phyloP scores from a whole-genome alignment of 306 rosid species.

The Pyrus bretschneideri region DNA sequence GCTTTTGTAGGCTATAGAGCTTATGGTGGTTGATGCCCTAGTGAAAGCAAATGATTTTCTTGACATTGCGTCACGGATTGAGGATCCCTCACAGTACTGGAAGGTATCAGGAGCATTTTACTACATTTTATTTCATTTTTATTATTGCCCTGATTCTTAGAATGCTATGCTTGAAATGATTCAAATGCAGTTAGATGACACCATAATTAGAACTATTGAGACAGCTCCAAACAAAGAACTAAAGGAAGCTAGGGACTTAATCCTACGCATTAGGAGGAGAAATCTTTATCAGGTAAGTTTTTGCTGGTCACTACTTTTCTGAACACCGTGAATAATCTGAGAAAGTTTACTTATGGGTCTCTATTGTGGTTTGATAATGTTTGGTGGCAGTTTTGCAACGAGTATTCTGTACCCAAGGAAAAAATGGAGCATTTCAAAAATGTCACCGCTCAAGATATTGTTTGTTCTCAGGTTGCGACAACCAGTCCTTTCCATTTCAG shows the following conservation, averaged over 20 bases:
- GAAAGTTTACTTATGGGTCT: neutral
- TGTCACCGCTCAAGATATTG: conserved; percentile 85
- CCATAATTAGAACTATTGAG: conserved; percentile 78
- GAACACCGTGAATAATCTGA: neutral
- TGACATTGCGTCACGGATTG: conserved; percentile 56
- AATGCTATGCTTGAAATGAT: conserved; percentile 1
- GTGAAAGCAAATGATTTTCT: conserved; percentile 62
- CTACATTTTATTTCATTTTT: conserved; percentile 1
- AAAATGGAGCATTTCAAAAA: conserved; percentile 65
- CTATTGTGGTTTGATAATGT: neutral
- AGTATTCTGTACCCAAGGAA: conserved; percentile 90
- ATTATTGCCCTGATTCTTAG: neutral
- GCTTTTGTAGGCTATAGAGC: conserved; percentile 73
- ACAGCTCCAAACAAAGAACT: conserved; percentile 55
- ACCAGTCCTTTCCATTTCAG: neutral
- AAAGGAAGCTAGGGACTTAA: conserved; percentile 76
- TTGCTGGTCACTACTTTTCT: neutral
- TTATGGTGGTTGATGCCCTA: conserved; percentile 83
- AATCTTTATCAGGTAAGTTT: conserved; percentile 71
- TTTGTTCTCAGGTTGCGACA: conserved; percentile 65
- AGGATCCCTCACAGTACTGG: conserved; percentile 77
- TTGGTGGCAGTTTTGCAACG: conserved; percentile 73
- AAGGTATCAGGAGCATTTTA: conserved; percentile 48
- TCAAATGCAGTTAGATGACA: conserved; percentile 82
- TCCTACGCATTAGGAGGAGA: conserved; percentile 79